A percentile compares a stretch with the other conserved stretches of the same genome.
These are phyloP conservation scores for Candida montana DNA, from an alignment of 805 yeast genomes.

Conservation along the genomic window DNA sequence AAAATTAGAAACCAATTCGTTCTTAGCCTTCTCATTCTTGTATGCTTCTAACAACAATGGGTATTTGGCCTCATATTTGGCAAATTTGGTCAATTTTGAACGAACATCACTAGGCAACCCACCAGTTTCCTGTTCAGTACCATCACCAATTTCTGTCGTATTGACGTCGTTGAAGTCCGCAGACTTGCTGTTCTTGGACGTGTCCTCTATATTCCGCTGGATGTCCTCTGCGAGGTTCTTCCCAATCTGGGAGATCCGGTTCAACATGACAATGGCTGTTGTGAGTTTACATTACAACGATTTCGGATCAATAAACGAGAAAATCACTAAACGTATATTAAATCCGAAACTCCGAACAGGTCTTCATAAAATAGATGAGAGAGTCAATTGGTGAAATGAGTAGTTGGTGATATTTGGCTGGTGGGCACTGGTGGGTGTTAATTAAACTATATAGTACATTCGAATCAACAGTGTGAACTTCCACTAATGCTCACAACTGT, in stretches of 20 bases:
- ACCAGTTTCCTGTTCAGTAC: constrained; percentile 10
- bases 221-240: constrained; percentile 62
- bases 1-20: constrained; percentile 52
- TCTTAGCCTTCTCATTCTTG: constrained; percentile 68
- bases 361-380: too few relatives aligned
- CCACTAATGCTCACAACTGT: too few relatives aligned
- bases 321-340: too few relatives aligned
- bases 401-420: too few relatives aligned
- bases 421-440: too few relatives aligned
- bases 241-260: constrained; percentile 50
- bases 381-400: too few relatives aligned
- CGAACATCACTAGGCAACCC: constrained; percentile 49
- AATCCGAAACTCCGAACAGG: too few relatives aligned
- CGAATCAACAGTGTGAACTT: too few relatives aligned
- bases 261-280: too few relatives aligned
- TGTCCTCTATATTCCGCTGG: constrained; percentile 32
- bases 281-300: too few relatives aligned
- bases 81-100: constrained; percentile 65
- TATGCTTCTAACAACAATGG: constrained; percentile 83
- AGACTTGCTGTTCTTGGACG: constrained; percentile 8
- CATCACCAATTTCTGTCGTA: constrained; percentile 2
- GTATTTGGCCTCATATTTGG: constrained; percentile 85
- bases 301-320: background rate
- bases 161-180: constrained; percentile 4
- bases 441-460: too few relatives aligned